Conservation (phyloP, 805 yeast species). For the Blastobotrys peoriensis region DNA sequence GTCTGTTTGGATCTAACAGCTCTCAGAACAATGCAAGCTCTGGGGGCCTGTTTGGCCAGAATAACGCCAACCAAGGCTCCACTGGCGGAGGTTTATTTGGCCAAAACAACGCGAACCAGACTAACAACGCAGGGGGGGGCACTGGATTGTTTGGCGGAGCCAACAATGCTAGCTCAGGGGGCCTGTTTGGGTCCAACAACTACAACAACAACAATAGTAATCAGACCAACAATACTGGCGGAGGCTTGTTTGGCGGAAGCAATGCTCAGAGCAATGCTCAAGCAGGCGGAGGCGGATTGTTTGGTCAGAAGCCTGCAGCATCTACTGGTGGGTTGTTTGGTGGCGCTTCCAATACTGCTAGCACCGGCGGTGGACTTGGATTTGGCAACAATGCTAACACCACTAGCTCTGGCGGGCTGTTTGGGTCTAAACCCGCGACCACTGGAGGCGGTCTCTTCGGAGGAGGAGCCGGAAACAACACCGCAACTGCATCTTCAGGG, state of each 20-base stretch:
- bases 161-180: constrained; percentile 20
- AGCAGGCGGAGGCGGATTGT: constrained; percentile 33
- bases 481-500: constrained; percentile 20
- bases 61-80: constrained; percentile 24
- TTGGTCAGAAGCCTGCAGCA: constrained; percentile 27
- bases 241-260: constrained; percentile 41
- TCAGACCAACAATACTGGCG: background rate
- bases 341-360: constrained; percentile 6
- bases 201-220: constrained; percentile 6
- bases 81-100: constrained; percentile 18
- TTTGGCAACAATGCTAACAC: constrained; percentile 16
- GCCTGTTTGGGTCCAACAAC: constrained; percentile 24
- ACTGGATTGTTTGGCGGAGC: constrained; percentile 15
- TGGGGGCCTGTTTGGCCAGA: constrained; percentile 18
- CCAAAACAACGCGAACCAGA: constrained; percentile 17
- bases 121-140: constrained; percentile 29
- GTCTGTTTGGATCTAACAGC: constrained; percentile 21
- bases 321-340: constrained; percentile 38
- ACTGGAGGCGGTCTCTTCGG: constrained; percentile 24
- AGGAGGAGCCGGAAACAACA: constrained; percentile 14
- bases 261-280: constrained; percentile 17
- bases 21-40: constrained; percentile 11
- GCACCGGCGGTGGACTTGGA: constrained; percentile 14
- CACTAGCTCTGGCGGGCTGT: constrained; percentile 27
- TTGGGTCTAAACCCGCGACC: constrained; percentile 24